A percentile compares a stretch with the other conserved stretches of the same genome.
Conservation (phyloP, 192 early-diverging fungal genomes). For the Entomortierella beljakovae region DNA sequence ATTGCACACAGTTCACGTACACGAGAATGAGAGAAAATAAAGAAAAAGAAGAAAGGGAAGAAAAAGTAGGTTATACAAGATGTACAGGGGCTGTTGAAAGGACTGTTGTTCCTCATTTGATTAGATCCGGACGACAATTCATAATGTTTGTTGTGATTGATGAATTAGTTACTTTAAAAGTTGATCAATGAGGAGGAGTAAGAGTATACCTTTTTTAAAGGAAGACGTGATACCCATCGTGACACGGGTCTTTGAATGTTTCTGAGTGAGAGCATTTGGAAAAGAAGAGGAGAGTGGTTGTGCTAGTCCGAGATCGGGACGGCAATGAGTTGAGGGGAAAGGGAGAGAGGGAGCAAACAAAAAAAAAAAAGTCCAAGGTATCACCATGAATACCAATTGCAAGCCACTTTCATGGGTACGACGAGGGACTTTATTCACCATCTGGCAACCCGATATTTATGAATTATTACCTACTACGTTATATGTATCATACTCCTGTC, state of each 20-base stretch:
- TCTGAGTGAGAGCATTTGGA: slow-evolving; percentile 35
- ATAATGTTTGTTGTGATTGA: not conserved
- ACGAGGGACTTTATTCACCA: too few species aligned
- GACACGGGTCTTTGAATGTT: slow-evolving; percentile 29
- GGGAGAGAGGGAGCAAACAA: not conserved
- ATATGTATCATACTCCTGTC: too few species aligned
- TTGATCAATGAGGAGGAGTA: not conserved
- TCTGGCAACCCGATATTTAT: too few species aligned
- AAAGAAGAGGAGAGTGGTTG: not conserved
- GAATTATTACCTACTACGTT: too few species aligned
- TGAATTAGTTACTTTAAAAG: not conserved
- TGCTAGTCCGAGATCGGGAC: not conserved
- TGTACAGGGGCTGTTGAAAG: too few species aligned
- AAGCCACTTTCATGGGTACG: too few species aligned
- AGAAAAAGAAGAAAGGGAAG: not conserved
- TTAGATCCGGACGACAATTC: too few species aligned
- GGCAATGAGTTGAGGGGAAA: not conserved
- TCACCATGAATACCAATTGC: too few species aligned
- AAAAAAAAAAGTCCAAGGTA: slow-evolving; percentile 1
- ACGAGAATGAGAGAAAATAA: not conserved
- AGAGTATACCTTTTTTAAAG: slow-evolving; percentile 28
- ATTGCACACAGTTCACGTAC: too few species aligned
- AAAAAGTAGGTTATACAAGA: not conserved
- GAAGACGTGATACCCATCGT: slow-evolving; percentile 33
- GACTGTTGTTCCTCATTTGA: too few species aligned